Conservation (phyloP, 2,329 filamentous ascomycete species). For the Colletotrichum abscissum region DNA sequence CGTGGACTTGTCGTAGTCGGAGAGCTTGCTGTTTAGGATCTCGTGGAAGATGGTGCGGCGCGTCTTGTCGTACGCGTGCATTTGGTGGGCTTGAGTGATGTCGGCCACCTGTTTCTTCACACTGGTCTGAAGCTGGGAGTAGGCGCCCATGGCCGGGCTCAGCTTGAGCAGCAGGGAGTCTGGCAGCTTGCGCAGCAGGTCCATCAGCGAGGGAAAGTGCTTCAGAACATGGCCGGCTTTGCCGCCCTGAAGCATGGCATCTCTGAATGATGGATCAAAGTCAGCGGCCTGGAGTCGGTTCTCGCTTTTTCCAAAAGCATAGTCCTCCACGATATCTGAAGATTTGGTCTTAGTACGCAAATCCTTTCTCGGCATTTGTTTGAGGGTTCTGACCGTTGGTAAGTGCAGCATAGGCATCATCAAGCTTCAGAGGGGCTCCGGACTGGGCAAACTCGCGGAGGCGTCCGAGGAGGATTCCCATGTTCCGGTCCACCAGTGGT, state of each 20-base stretch:
- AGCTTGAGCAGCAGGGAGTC: not conserved
- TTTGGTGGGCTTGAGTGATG: not conserved
- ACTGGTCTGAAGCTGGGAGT: not conserved
- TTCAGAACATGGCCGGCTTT: not conserved
- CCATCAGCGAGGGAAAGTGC: not conserved
- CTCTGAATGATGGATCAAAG: not conserved
- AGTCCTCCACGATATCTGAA: not conserved
- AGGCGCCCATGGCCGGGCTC: not conserved
- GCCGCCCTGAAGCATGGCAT: not conserved
- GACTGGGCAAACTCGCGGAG: not conserved
- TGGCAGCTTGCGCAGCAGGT: not conserved
- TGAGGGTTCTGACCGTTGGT: not conserved
- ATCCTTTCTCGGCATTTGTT: too few relatives aligned
- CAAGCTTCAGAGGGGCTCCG: not conserved
- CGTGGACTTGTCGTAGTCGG: not conserved
- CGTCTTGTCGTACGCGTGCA: not conserved
- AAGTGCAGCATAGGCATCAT: not conserved
- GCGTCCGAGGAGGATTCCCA: not conserved
- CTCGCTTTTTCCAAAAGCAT: not conserved
- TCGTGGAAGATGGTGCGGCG: slow-evolving; percentile 1
- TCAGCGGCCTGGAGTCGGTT: not conserved
- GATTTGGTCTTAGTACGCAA: too few relatives aligned
- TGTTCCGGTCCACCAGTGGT: not conserved
- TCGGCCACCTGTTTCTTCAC: not conserved
- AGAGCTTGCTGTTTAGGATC: not conserved